phyloP scores from a whole-genome alignment of 805 yeast species.

The Candida gorgasii region DNA sequence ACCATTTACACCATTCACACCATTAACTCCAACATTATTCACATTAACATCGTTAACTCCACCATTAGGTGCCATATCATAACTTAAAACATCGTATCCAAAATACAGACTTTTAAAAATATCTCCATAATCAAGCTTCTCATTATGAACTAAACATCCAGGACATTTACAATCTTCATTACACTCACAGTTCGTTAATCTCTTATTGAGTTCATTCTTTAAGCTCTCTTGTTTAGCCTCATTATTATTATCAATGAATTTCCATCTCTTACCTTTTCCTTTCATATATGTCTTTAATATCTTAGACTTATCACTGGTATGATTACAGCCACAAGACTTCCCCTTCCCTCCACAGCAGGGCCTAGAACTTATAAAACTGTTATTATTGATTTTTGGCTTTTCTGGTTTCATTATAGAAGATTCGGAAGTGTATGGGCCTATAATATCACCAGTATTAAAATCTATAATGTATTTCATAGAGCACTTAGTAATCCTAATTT shows the following conservation, averaged over 20 bases:
- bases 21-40: neutral
- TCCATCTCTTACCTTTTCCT: slow-evolving; percentile 19
- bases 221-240: slow-evolving; percentile 16
- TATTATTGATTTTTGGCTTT: slow-evolving; percentile 26
- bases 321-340: slow-evolving; percentile 34
- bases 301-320: slow-evolving; percentile 33
- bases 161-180: slow-evolving; percentile 37
- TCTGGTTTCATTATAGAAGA: slow-evolving; percentile 20
- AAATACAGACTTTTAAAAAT: slow-evolving; percentile 1
- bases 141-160: slow-evolving; percentile 36
- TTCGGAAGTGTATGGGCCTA: slow-evolving; percentile 36
- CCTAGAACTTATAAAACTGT: slow-evolving; percentile 36
- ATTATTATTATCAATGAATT: slow-evolving; percentile 15
- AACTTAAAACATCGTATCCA: neutral
- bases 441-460: slow-evolving; percentile 34
- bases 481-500: slow-evolving; percentile 30
- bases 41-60: neutral
- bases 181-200: slow-evolving; percentile 30
- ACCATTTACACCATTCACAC: neutral
- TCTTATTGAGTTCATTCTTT: slow-evolving; percentile 13
- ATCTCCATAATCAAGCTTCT: slow-evolving; percentile 16
- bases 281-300: slow-evolving; percentile 34
- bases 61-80: neutral
- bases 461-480: slow-evolving; percentile 44
- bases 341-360: slow-evolving; percentile 29